These are phyloP conservation scores for Helminthosporium solani DNA, from an alignment of 2,329 filamentous ascomycete species.

Conservation along the genomic window DNA sequence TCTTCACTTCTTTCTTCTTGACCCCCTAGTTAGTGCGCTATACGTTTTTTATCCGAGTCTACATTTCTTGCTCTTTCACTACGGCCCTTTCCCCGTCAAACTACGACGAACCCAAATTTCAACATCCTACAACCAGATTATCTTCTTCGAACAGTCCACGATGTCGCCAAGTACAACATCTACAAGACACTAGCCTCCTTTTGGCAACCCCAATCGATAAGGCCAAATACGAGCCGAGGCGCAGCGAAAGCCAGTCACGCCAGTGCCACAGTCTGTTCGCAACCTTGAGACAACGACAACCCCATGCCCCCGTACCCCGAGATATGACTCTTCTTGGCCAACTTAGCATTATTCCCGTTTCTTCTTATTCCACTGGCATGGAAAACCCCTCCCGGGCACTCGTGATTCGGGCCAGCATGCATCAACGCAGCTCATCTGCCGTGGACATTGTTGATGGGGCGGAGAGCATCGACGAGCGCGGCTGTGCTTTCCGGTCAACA, in stretches of 20 bases:
- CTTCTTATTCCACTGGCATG: not conserved
- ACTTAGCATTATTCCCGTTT: not conserved
- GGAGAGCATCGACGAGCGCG: not conserved
- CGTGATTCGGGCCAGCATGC: not conserved
- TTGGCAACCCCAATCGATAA: not conserved
- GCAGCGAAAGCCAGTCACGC: constrained; percentile 4
- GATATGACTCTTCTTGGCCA: not conserved
- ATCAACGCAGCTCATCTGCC: not conserved
- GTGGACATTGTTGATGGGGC: not conserved
- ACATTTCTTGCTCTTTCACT: constrained; percentile 5
- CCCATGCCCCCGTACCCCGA: not conserved
- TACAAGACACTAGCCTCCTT: constrained; percentile 2
- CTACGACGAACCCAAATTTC: constrained; percentile 4
- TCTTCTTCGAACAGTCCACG: too few relatives aligned
- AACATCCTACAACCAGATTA: not conserved
- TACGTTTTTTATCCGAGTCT: constrained; percentile 19
- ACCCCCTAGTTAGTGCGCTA: constrained; percentile 18
- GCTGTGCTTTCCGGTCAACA: constrained; percentile 5
- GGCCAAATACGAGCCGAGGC: constrained; percentile 2
- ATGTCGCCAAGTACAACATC: too few relatives aligned
- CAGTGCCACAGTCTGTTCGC: too few relatives aligned
- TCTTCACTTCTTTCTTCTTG: constrained; percentile 10
- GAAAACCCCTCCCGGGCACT: not conserved
- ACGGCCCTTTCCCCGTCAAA: constrained; percentile 7
- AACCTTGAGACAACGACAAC: not conserved